These are phyloP conservation scores for Cyclostephanos tholiformis DNA, from an alignment of 108 stramenopile genomes.

Conservation along the genomic window DNA sequence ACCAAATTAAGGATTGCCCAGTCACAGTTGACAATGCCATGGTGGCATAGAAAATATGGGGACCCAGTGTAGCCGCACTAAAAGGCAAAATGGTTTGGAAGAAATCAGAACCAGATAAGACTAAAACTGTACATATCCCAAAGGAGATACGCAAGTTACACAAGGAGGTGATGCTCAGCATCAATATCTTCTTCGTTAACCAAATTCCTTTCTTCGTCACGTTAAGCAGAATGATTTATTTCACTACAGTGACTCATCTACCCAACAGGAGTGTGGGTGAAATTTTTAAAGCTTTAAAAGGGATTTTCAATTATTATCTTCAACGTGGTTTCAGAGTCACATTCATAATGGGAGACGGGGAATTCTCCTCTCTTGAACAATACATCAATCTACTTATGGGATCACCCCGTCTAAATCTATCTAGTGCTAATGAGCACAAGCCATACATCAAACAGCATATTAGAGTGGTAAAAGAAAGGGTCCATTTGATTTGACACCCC, in stretches of 20 bases:
- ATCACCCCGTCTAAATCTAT: not conserved
- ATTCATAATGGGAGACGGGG: not conserved
- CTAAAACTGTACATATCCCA: too few species aligned
- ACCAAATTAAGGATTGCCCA: conserved; percentile 19
- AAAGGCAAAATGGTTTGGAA: conserved; percentile 19
- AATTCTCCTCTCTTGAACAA: not conserved
- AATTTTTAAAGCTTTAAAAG: not conserved
- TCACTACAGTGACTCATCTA: conserved; percentile 11
- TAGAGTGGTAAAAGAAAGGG: conserved; percentile 51
- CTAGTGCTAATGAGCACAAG: not conserved
- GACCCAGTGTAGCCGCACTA: conserved; percentile 10
- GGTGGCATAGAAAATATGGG: conserved; percentile 6
- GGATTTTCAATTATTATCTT: not conserved
- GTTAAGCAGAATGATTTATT: not conserved
- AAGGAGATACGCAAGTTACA: too few species aligned
- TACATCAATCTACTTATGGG: not conserved
- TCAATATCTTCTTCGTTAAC: not conserved
- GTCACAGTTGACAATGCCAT: conserved; percentile 7
- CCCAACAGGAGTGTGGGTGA: not conserved
- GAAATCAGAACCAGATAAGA: too few species aligned
- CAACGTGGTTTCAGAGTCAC: conserved; percentile 1
- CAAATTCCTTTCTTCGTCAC: conserved; percentile 1
- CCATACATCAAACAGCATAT: not conserved
- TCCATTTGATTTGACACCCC: conserved; percentile 19
- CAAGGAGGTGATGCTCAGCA: not conserved